These are phyloP conservation scores for Xylaria sp. DNA, from an alignment of 2,329 filamentous ascomycete species.

Conservation along the genomic window DNA sequence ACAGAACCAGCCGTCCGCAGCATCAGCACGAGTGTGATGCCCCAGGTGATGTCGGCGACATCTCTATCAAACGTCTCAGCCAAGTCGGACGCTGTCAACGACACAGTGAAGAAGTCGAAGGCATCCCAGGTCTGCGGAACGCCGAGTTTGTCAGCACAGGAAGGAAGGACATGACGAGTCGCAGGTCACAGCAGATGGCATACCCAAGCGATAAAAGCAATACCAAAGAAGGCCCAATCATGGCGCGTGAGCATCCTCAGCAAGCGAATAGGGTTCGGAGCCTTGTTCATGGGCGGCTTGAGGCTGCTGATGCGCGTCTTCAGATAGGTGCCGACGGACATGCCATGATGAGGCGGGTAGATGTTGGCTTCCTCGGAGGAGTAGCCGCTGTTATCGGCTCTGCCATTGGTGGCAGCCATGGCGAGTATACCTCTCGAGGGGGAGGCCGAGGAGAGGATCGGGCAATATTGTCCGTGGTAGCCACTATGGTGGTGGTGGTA, in stretches of 20 bases:
- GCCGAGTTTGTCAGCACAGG: slow-evolving; percentile 21
- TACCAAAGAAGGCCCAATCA: slow-evolving; percentile 66
- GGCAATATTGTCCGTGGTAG: background rate
- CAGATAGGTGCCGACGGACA: slow-evolving; percentile 60
- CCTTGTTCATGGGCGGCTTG: slow-evolving; percentile 66
- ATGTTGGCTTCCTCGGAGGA: slow-evolving; percentile 40
- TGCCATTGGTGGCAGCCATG: slow-evolving; percentile 27
- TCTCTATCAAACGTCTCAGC: slow-evolving; percentile 62
- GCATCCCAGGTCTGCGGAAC: slow-evolving; percentile 66
- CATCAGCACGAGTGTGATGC: slow-evolving; percentile 72
- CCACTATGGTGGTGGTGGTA: background rate
- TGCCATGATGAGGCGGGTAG: slow-evolving; percentile 60
- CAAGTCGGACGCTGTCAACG: slow-evolving; percentile 66
- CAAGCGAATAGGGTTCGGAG: slow-evolving; percentile 64
- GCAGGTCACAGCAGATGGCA: background rate
- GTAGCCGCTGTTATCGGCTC: slow-evolving; percentile 20
- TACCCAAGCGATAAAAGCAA: slow-evolving; percentile 69
- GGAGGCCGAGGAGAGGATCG: background rate
- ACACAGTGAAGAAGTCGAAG: slow-evolving; percentile 75
- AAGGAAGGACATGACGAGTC: background rate
- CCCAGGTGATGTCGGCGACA: slow-evolving; percentile 71
- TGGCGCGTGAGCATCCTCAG: slow-evolving; percentile 60
- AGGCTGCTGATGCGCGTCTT: slow-evolving; percentile 65
- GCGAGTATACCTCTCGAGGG: background rate
- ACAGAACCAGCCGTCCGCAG: slow-evolving; percentile 67